phyloP scores from a whole-genome alignment of 2,329 filamentous ascomycete species.

The Bipolaris cookei region DNA sequence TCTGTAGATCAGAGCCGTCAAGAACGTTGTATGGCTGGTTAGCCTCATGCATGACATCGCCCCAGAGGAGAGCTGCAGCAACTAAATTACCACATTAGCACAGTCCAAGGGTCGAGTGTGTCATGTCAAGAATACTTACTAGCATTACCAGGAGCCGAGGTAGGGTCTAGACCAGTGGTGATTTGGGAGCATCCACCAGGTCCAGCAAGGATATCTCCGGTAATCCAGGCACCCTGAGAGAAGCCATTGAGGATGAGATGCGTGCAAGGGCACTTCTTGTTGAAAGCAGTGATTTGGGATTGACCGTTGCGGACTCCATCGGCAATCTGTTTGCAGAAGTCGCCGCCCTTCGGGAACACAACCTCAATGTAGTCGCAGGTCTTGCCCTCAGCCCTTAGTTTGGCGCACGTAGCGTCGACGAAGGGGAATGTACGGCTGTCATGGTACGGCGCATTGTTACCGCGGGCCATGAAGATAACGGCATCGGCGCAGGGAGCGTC shows the following conservation, averaged over 20 bases:
- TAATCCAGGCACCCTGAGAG: slow-evolving; percentile 65
- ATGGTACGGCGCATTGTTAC: slow-evolving; percentile 33
- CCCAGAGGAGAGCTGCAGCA: slow-evolving; percentile 35
- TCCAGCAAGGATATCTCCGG: slow-evolving; percentile 65
- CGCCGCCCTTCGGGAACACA: slow-evolving; percentile 22
- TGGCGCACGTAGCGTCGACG: slow-evolving; percentile 29
- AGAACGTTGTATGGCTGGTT: slow-evolving; percentile 34
- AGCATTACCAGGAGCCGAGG: slow-evolving; percentile 31
- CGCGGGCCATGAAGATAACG: slow-evolving; percentile 34
- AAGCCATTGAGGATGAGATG: slow-evolving; percentile 66
- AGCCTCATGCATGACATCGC: slow-evolving; percentile 30
- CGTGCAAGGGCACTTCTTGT: slow-evolving; percentile 61
- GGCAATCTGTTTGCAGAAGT: slow-evolving; percentile 28
- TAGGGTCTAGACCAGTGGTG: slow-evolving; percentile 27
- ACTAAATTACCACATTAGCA: slow-evolving; percentile 31
- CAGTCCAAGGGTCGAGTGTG: slow-evolving; percentile 21
- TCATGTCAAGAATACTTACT: slow-evolving; percentile 29
- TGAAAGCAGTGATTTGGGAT: slow-evolving; percentile 59
- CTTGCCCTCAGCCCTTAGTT: slow-evolving; percentile 30
- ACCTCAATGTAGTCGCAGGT: slow-evolving; percentile 36
- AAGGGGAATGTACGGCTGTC: slow-evolving; percentile 31
- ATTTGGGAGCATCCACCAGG: slow-evolving; percentile 30
- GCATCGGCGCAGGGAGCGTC: slow-evolving; percentile 32
- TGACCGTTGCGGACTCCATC: slow-evolving; percentile 30
- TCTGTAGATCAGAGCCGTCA: slow-evolving; percentile 25